These are phyloP conservation scores for Penicillium sp. DNA, from an alignment of 2,329 filamentous ascomycete genomes.

Conservation along the genomic window DNA sequence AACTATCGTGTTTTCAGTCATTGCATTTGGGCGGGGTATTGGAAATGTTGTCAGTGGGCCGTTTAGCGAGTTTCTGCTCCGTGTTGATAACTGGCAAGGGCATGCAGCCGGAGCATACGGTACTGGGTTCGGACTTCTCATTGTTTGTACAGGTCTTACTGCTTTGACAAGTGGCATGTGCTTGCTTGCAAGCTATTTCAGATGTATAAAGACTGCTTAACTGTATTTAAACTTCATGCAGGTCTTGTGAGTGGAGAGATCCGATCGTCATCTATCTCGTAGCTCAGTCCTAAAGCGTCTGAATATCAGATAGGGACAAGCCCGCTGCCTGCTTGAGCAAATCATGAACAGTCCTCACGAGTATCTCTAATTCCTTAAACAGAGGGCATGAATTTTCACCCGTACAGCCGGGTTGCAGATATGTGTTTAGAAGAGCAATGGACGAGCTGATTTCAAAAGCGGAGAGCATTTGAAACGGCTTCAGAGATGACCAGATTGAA, in stretches of 20 bases:
- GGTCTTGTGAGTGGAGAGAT: neutral
- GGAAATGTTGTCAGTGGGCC: constrained; percentile 55
- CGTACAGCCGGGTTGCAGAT: too few species aligned
- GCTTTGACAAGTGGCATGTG: constrained; percentile 26
- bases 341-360: too few species aligned
- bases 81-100: constrained; percentile 15
- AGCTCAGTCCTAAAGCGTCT: neutral
- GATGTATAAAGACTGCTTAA: constrained; percentile 9
- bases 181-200: constrained; percentile 23
- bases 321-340: too few species aligned
- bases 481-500: too few species aligned
- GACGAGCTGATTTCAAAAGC: too few species aligned
- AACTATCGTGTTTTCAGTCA: constrained; percentile 50
- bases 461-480: too few species aligned
- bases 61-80: constrained; percentile 46
- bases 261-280: neutral
- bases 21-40: constrained; percentile 53
- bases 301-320: too few species aligned
- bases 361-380: too few species aligned
- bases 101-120: constrained; percentile 25
- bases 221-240: neutral
- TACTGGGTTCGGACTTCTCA: constrained; percentile 28
- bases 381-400: too few species aligned
- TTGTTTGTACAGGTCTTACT: constrained; percentile 31
- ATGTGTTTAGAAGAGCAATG: too few species aligned